phyloP scores from a whole-genome alignment of 805 yeast genomes.

The Lipomyces yamanashiensis region DNA sequence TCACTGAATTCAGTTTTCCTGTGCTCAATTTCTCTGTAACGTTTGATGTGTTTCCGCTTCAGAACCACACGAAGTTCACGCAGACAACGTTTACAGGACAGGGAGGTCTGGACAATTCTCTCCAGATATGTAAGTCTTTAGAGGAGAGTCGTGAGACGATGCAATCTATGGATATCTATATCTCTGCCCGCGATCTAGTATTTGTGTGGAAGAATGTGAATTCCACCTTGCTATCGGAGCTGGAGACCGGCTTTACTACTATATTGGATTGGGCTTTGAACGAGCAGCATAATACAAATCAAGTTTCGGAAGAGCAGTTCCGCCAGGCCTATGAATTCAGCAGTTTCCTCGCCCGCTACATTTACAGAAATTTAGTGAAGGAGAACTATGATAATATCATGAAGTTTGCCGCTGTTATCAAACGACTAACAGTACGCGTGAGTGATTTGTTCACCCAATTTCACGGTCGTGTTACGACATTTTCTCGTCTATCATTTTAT shows the following conservation, averaged over 20 bases:
- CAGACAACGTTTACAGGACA: conserved; percentile 31
- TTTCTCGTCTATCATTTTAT: conserved; percentile 26
- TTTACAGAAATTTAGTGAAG: conserved; percentile 4
- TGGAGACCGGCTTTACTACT: conserved; percentile 11
- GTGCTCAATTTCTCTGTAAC: conserved; percentile 31
- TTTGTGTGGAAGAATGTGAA: conserved; percentile 20
- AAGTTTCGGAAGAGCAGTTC: not conserved
- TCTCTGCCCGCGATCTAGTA: not conserved
- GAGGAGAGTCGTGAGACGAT: not conserved
- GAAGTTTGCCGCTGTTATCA: conserved; percentile 16
- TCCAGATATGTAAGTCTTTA: conserved; percentile 2
- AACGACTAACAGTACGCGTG: conserved; percentile 21
- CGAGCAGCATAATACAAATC: conserved; percentile 24
- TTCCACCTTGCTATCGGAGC: conserved; percentile 14
- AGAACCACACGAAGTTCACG: conserved; percentile 19
- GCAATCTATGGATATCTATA: not conserved
- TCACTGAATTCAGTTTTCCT: conserved; percentile 24
- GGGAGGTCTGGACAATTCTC: conserved; percentile 21
- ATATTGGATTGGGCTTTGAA: conserved; percentile 29
- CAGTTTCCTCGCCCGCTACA: conserved; percentile 19
- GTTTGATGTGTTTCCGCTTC: conserved; percentile 34
- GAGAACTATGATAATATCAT: conserved; percentile 18
- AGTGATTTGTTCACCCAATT: conserved; percentile 30
- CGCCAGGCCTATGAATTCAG: conserved; percentile 27
- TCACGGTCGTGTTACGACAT: conserved; percentile 21